Conservation (phyloP, 441 rosid genomes). For the Raphanus hybrid region DNA sequence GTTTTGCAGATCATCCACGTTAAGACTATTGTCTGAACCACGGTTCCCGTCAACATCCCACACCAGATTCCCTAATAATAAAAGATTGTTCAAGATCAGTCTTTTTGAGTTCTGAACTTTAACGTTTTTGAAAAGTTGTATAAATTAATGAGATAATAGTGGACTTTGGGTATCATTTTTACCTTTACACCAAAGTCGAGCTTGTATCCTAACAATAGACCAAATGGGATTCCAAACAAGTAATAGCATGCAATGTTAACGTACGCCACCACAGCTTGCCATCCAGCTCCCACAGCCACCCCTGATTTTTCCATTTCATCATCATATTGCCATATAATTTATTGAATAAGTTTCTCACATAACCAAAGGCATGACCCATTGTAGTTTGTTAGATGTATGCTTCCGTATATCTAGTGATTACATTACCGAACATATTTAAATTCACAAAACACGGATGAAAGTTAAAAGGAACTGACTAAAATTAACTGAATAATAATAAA, state of each 20-base stretch:
- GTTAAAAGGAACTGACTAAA: not conserved
- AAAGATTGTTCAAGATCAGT: not conserved
- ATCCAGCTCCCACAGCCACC: constrained; percentile 72
- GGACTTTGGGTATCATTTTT: constrained; percentile 7
- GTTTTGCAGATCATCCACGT: constrained; percentile 54
- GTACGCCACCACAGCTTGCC: constrained; percentile 69
- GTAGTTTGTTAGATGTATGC: not conserved
- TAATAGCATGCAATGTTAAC: constrained; percentile 64
- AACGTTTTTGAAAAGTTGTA: not conserved
- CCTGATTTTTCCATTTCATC: constrained; percentile 35
- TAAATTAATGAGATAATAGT: not conserved
- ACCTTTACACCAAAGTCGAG: constrained; percentile 55
- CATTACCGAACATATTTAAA: not conserved
- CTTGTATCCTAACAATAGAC: constrained; percentile 53
- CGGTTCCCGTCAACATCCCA: constrained; percentile 58
- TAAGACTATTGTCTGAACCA: constrained; percentile 52
- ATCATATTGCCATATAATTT: constrained; percentile 2
- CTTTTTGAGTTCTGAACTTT: not conserved
- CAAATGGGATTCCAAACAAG: constrained; percentile 62
- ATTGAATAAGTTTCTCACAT: not conserved
- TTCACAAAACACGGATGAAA: not conserved
- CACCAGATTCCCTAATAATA: constrained; percentile 57
- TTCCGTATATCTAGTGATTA: not conserved
- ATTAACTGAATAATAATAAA: not conserved
- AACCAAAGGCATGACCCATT: not conserved